Evolutionary conservation across 2,329 filamentous ascomycete genomes (phyloP).

Genomic region (Colletotrichum plurivorum): DNA sequence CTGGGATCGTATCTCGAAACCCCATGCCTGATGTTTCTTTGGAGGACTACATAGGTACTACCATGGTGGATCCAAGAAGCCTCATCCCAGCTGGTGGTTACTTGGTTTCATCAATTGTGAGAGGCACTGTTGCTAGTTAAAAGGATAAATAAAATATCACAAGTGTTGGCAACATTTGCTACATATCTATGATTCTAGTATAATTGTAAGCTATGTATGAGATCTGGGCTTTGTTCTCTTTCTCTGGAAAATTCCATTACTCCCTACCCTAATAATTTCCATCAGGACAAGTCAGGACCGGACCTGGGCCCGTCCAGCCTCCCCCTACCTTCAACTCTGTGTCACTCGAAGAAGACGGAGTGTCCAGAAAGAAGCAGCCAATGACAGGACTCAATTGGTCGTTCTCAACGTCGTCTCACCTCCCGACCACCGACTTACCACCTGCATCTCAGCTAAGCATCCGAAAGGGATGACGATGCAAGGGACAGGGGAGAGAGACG

Average conservation of each 20-base stretch:
- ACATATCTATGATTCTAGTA: background rate
- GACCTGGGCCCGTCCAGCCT: background rate
- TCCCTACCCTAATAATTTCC: background rate
- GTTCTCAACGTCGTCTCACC: background rate
- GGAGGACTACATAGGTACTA: too few relatives aligned
- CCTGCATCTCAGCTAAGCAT: background rate
- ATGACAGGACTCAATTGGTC: background rate
- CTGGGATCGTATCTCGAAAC: too few relatives aligned
- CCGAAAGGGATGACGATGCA: background rate
- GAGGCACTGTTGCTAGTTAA: too few relatives aligned
- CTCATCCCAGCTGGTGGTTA: too few relatives aligned
- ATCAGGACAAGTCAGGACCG: background rate
- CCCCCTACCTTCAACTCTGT: background rate
- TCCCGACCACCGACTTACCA: background rate
- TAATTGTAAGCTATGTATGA: background rate
- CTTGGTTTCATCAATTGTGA: too few relatives aligned
- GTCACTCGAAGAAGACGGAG: background rate
- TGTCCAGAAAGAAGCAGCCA: background rate
- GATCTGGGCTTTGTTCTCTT: background rate
- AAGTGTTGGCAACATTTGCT: too few relatives aligned
- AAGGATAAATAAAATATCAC: too few relatives aligned
- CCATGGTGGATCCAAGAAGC: too few relatives aligned
- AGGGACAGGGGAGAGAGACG: background rate
- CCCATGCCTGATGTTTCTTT: too few relatives aligned
- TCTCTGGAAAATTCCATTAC: background rate